These are phyloP conservation scores for Zelonia costaricensis DNA, from an alignment of 208 protist species.

Conservation along the genomic window DNA sequence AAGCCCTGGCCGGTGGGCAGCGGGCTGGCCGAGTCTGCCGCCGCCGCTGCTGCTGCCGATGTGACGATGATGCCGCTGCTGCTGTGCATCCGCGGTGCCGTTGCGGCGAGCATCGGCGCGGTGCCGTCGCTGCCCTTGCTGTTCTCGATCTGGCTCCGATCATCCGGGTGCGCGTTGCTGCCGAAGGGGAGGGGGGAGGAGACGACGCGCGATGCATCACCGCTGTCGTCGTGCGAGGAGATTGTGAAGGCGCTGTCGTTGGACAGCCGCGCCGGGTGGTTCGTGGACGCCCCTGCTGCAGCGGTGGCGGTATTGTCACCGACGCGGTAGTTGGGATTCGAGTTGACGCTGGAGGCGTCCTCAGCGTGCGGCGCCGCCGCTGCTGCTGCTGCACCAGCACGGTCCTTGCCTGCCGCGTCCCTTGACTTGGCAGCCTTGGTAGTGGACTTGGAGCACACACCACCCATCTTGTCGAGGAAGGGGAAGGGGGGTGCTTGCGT, in stretches of 20 bases:
- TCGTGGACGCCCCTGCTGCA: neutral
- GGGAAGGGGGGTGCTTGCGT: neutral
- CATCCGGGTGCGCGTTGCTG: too few relatives aligned
- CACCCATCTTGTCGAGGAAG: conserved; percentile 11
- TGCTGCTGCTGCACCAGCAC: neutral
- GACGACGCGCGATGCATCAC: neutral
- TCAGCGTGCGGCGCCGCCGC: neutral
- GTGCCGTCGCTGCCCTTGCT: too few relatives aligned
- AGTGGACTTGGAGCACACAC: conserved; percentile 12
- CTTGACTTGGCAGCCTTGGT: conserved; percentile 11
- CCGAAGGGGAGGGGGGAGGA: too few relatives aligned
- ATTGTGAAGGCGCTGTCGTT: neutral
- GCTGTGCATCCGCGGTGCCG: too few relatives aligned
- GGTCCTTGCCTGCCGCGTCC: neutral
- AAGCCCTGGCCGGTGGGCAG: neutral
- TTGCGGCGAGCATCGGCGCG: neutral
- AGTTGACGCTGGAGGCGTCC: neutral
- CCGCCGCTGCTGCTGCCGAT: too few relatives aligned
- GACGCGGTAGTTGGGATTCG: neutral
- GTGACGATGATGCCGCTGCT: too few relatives aligned
- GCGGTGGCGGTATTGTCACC: neutral
- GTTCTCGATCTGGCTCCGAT: too few relatives aligned
- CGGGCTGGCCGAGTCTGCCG: too few relatives aligned
- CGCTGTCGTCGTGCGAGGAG: neutral
- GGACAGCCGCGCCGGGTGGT: neutral